These are phyloP conservation scores for Pseudonitzschia pungens DNA, from an alignment of 108 stramenopile species.

Conservation along the genomic window DNA sequence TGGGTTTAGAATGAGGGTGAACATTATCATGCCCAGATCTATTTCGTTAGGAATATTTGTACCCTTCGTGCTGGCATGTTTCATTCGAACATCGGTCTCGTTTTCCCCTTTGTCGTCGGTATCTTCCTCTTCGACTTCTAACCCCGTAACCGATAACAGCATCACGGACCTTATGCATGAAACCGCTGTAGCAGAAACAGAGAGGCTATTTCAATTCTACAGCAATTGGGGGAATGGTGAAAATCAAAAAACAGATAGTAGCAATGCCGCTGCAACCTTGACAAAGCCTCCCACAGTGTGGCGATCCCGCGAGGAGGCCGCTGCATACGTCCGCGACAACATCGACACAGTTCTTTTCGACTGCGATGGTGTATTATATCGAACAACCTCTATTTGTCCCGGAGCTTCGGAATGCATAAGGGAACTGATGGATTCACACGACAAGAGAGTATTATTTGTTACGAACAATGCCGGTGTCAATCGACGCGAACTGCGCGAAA, in stretches of 20 bases:
- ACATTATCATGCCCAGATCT: too few species aligned
- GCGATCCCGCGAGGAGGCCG: constrained; percentile 31
- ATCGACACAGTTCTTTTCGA: constrained; percentile 79
- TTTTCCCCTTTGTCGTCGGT: not conserved
- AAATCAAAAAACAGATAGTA: not conserved
- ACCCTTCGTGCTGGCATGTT: not conserved
- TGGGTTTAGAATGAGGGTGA: too few species aligned
- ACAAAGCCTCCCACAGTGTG: constrained; percentile 36
- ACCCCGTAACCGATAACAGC: not conserved
- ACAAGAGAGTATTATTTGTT: constrained; percentile 77
- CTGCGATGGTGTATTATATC: constrained; percentile 87
- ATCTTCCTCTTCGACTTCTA: not conserved
- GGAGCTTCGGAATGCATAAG: constrained; percentile 56
- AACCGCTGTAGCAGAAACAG: constrained; percentile 5
- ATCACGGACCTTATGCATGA: not conserved
- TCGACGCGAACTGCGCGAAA: constrained; percentile 59
- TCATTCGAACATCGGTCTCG: not conserved
- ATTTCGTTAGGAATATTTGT: too few species aligned
- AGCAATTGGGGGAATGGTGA: not conserved
- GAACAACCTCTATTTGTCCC: constrained; percentile 65
- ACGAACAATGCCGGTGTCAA: constrained; percentile 82
- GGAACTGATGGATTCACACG: constrained; percentile 28
- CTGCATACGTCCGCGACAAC: constrained; percentile 34
- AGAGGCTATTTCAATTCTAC: constrained; percentile 2
- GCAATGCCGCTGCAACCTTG: not conserved